Evolutionary conservation across 2,329 filamentous ascomycete genomes (phyloP).

Genomic region (Leptographium wingfieldii): DNA sequence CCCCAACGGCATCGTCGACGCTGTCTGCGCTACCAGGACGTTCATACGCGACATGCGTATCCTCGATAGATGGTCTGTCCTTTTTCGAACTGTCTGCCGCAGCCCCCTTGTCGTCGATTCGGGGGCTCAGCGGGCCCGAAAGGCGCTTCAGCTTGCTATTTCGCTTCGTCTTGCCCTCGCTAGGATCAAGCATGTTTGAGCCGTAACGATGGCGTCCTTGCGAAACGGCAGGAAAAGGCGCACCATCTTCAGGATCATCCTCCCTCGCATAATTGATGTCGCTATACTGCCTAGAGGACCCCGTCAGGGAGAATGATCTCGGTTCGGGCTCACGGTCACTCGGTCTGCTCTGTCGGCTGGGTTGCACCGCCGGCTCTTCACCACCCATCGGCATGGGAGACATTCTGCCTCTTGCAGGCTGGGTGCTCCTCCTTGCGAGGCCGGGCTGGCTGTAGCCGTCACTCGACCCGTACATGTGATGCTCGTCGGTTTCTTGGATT

Average conservation of each 20-base stretch:
- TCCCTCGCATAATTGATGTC: slow-evolving; percentile 8
- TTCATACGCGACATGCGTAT: slow-evolving; percentile 43
- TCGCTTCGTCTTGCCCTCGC: slow-evolving; percentile 34
- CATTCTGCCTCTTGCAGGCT: neutral
- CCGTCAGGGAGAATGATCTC: slow-evolving; percentile 2
- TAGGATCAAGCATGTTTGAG: slow-evolving; percentile 34
- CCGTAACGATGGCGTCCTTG: slow-evolving; percentile 42
- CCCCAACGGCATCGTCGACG: slow-evolving; percentile 75
- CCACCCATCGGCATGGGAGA: neutral
- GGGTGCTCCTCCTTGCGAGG: neutral
- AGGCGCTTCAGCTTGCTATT: slow-evolving; percentile 45
- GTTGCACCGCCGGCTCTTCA: neutral
- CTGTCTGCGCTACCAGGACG: slow-evolving; percentile 72
- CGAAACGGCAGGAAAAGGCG: slow-evolving; percentile 56
- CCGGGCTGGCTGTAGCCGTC: neutral
- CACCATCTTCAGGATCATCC: slow-evolving; percentile 44
- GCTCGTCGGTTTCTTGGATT: slow-evolving; percentile 18
- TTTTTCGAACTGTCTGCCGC: slow-evolving; percentile 22
- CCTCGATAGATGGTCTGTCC: slow-evolving; percentile 3
- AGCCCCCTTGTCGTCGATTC: slow-evolving; percentile 21
- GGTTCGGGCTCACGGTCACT: neutral
- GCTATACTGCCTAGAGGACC: neutral
- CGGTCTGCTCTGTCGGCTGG: slow-evolving; percentile 1
- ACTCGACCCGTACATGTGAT: neutral
- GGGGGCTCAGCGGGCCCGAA: slow-evolving; percentile 34